Evolutionary conservation across 2,329 filamentous ascomycete genomes (phyloP).

Genomic region (Purpureocillium lavendulum): DNA sequence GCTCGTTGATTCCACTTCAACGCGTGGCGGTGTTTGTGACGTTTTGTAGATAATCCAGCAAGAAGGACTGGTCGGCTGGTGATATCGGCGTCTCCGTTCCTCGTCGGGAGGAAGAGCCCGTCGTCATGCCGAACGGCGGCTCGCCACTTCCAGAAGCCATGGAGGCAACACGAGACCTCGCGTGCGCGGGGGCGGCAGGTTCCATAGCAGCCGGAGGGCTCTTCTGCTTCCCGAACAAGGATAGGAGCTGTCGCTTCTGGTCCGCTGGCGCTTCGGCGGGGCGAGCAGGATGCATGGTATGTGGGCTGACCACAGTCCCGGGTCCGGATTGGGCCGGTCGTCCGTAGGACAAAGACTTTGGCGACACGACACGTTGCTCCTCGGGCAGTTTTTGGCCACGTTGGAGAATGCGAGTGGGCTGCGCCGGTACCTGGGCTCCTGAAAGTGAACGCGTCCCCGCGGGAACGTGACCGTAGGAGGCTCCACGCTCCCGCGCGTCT

Average conservation of each 20-base stretch:
- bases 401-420: conserved; percentile 25
- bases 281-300: conserved; percentile 1
- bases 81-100: conserved; percentile 50
- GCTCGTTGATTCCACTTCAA: too few relatives aligned
- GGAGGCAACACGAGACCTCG: conserved; percentile 32
- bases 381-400: conserved; percentile 21
- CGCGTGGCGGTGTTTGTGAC: conserved; percentile 32
- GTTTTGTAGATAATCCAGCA: conserved; percentile 65
- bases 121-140: conserved; percentile 3
- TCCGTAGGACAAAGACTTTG: conserved; percentile 13
- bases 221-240: conserved; percentile 49
- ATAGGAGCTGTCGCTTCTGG: conserved; percentile 38
- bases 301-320: conserved; percentile 11
- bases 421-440: conserved; percentile 3
- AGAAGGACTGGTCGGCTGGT: conserved; percentile 65
- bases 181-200: conserved; percentile 7
- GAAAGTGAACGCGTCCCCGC: too few relatives aligned
- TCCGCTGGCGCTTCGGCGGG: conserved; percentile 18
- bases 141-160: conserved; percentile 32
- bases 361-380: conserved; percentile 6
- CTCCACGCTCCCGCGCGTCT: conserved; percentile 4
- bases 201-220: neutral
- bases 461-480: neutral
- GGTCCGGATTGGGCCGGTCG: conserved; percentile 10
- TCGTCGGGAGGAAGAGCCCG: conserved; percentile 24